Percentiles rank a stretch among this genome's conserved stretches.
phyloP scores from a whole-genome alignment of 2,329 filamentous ascomycete species.

The Metarhizium brunneum region DNA sequence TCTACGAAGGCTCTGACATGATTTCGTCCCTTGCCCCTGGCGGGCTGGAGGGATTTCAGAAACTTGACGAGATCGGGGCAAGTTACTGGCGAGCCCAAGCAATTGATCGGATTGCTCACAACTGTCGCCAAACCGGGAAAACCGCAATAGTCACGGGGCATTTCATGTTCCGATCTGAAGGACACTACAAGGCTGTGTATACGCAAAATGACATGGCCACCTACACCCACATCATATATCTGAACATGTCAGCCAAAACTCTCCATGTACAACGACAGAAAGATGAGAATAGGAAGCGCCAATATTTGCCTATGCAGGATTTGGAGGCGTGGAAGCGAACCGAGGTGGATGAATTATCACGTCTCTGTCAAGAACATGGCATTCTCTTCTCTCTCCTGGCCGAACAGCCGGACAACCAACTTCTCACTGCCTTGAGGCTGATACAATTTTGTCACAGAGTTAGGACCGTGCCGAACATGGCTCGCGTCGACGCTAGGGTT shows the following conservation, averaged over 20 bases:
- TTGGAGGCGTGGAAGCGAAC: constrained; percentile 36
- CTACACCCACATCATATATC: constrained; percentile 51
- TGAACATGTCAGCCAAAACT: constrained; percentile 29
- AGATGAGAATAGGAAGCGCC: constrained; percentile 29
- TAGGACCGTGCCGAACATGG: constrained; percentile 27
- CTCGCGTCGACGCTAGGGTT: constrained; percentile 18
- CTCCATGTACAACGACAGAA: constrained; percentile 26
- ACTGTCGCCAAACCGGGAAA: constrained; percentile 23
- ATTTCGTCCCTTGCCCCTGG: constrained; percentile 33
- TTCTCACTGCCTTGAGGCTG: constrained; percentile 2
- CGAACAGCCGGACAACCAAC: neutral
- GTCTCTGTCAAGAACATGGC: constrained; percentile 31
- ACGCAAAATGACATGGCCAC: constrained; percentile 34
- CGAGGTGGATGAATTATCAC: constrained; percentile 33
- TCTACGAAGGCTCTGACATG: constrained; percentile 43
- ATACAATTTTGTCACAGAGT: constrained; percentile 7
- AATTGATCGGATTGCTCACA: constrained; percentile 32
- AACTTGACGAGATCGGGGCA: constrained; percentile 26
- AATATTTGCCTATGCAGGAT: constrained; percentile 21
- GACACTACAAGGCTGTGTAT: constrained; percentile 23
- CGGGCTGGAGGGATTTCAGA: constrained; percentile 38
- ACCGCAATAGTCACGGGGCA: constrained; percentile 45
- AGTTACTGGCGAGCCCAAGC: constrained; percentile 29
- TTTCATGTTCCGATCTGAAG: constrained; percentile 42
- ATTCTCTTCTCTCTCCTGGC: constrained; percentile 34